phyloP scores from a whole-genome alignment of 2,329 filamentous ascomycete genomes.

The Huntiella bhutanensis region DNA sequence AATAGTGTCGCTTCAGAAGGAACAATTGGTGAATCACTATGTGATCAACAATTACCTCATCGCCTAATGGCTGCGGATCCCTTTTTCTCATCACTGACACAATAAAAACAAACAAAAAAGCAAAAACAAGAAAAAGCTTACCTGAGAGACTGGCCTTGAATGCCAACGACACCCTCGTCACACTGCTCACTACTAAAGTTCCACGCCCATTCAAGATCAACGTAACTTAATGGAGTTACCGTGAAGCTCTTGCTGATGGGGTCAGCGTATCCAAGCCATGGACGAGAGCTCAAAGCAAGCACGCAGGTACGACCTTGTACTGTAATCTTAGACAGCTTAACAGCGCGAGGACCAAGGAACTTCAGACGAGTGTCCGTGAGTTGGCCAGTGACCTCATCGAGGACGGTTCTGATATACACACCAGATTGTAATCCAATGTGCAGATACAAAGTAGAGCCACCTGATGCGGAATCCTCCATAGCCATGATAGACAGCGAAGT shows the following conservation, averaged over 20 bases:
- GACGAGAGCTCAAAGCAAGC: conserved; percentile 73
- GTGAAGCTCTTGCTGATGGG: conserved; percentile 64
- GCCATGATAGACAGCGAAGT: conserved; percentile 80
- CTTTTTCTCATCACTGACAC: conserved; percentile 43
- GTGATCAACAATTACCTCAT: conserved; percentile 33
- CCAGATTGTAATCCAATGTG: conserved; percentile 93
- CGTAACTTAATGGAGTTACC: conserved; percentile 79
- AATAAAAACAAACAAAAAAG: conserved; percentile 16
- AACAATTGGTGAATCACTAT: conserved; percentile 67
- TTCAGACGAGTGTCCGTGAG: conserved; percentile 86
- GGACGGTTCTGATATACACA: conserved; percentile 82
- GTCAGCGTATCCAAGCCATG: conserved; percentile 93
- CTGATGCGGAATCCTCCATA: conserved; percentile 85
- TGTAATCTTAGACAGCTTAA: conserved; percentile 78
- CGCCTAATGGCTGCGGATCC: conserved; percentile 34
- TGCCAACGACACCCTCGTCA: conserved; percentile 81
- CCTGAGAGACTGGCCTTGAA: conserved; percentile 75
- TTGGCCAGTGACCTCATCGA: conserved; percentile 91
- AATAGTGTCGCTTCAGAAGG: conserved; percentile 55
- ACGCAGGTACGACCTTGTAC: conserved; percentile 73
- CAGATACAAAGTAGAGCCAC: conserved; percentile 74
- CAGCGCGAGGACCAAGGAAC: conserved; percentile 79
- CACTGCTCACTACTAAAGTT: conserved; percentile 94
- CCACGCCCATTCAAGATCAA: conserved; percentile 80
- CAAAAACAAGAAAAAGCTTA: conserved; percentile 26